A percentile compares a stretch with the other conserved stretches of the same genome.
These are phyloP conservation scores for Trichoderma arundinaceum DNA, from an alignment of 2,329 filamentous ascomycete species.

Conservation along the genomic window DNA sequence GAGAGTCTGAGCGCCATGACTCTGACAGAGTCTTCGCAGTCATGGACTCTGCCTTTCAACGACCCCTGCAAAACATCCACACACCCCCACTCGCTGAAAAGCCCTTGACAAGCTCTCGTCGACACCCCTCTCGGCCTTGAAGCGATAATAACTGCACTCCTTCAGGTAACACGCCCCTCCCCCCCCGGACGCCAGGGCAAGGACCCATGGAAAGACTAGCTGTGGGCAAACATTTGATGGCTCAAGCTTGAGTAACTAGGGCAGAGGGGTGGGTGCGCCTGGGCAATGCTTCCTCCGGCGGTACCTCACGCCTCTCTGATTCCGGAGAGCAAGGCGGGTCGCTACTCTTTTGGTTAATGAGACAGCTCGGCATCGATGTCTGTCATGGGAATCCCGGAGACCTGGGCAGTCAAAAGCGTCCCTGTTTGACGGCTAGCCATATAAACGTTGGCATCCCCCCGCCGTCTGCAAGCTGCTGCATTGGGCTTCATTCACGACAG, in stretches of 20 bases:
- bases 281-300: conserved; percentile 11
- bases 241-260: conserved; percentile 5
- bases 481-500: conserved; percentile 27
- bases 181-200: conserved; percentile 21
- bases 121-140: conserved; percentile 12
- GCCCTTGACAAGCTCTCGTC: conserved; percentile 22
- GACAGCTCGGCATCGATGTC: conserved; percentile 31
- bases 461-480: conserved; percentile 29
- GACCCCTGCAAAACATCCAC: conserved; percentile 25
- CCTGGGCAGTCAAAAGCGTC: conserved; percentile 29
- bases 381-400: conserved; percentile 31
- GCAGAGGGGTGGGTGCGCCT: conserved; percentile 4
- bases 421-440: conserved; percentile 27
- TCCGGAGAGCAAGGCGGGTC: conserved; percentile 27
- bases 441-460: conserved; percentile 31
- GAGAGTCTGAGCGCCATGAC: conserved; percentile 6
- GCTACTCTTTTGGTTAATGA: conserved; percentile 27
- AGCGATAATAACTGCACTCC: background rate
- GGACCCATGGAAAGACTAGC: conserved; percentile 9
- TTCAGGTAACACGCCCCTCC: background rate
- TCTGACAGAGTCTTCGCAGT: background rate
- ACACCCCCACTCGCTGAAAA: conserved; percentile 29
- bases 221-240: conserved; percentile 20
- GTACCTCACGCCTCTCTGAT: conserved; percentile 27
- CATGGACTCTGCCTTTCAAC: background rate